phyloP scores from a whole-genome alignment of 768 basidiomycete genomes.

The Lactifluus pinguis region DNA sequence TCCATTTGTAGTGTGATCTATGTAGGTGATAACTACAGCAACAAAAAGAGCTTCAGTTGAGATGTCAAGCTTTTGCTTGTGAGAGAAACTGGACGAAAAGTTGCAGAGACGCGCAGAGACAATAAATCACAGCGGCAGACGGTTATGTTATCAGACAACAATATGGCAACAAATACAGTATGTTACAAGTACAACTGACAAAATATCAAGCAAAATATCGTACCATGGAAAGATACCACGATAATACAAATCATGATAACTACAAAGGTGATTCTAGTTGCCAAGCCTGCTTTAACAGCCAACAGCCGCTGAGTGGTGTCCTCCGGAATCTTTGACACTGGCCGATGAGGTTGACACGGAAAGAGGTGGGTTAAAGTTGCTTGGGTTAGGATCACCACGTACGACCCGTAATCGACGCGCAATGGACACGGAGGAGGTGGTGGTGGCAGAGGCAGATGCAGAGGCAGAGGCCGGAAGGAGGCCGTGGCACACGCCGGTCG shows the following conservation, averaged over 20 bases:
- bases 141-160: constrained; percentile 5
- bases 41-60: background rate
- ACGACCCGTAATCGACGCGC: constrained; percentile 70
- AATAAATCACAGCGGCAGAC: background rate
- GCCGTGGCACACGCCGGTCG: no score
- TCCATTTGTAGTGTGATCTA: constrained; percentile 8
- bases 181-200: no score
- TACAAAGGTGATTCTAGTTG: constrained; percentile 42
- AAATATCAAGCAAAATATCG: background rate
- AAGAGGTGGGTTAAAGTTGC: constrained; percentile 23
- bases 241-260: constrained; percentile 36
- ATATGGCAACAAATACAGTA: no score
- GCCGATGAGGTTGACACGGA: constrained; percentile 10
- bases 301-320: constrained; percentile 24
- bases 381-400: constrained; percentile 36
- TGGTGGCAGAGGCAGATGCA: no score
- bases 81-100: background rate
- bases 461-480: no score
- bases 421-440: no score
- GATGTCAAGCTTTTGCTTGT: background rate
- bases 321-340: constrained; percentile 4
- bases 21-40: background rate
- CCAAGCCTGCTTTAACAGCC: constrained; percentile 38
- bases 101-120: background rate
- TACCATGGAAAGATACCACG: constrained; percentile 4